phyloP scores from a whole-genome alignment of 192 early-diverging fungal species.

The Pilaira anomala region DNA sequence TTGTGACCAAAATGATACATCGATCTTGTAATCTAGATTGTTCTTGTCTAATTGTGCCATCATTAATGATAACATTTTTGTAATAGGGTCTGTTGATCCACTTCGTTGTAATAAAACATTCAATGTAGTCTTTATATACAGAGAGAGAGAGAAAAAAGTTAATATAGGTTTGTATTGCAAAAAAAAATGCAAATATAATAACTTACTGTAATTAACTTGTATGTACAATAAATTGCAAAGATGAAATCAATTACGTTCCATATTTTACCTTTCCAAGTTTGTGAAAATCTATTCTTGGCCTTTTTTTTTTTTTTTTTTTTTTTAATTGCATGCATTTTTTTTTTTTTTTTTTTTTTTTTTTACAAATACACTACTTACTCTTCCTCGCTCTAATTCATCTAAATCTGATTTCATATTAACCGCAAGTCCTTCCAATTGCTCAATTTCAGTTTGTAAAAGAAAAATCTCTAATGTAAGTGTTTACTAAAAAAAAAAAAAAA shows the following conservation, averaged over 20 bases:
- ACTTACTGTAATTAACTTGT: conserved; percentile 76
- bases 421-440: conserved; percentile 12
- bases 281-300: conserved; percentile 15
- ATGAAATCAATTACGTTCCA: conserved; percentile 80
- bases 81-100: conserved; percentile 80
- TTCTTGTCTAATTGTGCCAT: conserved; percentile 51
- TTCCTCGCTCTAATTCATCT: conserved; percentile 22
- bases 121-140: conserved; percentile 63
- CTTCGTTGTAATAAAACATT: conserved; percentile 75
- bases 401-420: conserved; percentile 26
- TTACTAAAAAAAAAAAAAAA: no score
- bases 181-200: neutral
- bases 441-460: conserved; percentile 21
- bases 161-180: no score
- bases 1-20: conserved; percentile 83
- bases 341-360: neutral
- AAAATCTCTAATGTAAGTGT: conserved; percentile 15
- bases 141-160: no score
- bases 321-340: no score
- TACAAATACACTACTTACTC: neutral
- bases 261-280: conserved; percentile 57
- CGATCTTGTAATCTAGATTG: conserved; percentile 53
- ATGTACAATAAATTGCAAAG: conserved; percentile 88
- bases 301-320: neutral
- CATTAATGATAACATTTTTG: conserved; percentile 69